phyloP scores from a whole-genome alignment of 495 filamentous ascomycete species.

The Neurospora sp. region DNA sequence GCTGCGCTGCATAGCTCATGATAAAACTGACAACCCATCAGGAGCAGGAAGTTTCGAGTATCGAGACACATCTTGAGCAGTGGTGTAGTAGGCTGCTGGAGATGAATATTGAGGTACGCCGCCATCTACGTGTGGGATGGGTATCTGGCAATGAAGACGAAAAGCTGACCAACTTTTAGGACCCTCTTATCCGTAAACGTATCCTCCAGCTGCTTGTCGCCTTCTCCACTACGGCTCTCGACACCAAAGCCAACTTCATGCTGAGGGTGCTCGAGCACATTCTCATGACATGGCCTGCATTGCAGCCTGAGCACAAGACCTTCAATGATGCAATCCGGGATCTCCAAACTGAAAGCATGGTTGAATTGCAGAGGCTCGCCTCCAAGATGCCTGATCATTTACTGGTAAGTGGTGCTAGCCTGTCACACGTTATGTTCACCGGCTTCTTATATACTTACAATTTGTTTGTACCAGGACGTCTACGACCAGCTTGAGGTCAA shows the following conservation, averaged over 20 bases:
- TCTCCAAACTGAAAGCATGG: constrained; percentile 67
- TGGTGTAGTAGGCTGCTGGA: constrained; percentile 73
- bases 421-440: neutral
- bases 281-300: constrained; percentile 64
- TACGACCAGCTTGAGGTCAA: constrained; percentile 79
- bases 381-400: constrained; percentile 85
- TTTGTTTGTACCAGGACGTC: constrained; percentile 40
- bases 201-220: constrained; percentile 76
- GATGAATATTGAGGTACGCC: constrained; percentile 58
- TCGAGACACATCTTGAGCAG: constrained; percentile 61
- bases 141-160: neutral
- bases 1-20: neutral
- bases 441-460: constrained; percentile 4
- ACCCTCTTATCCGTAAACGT: constrained; percentile 77
- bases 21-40: constrained; percentile 19
- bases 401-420: constrained; percentile 37
- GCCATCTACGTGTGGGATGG: neutral
- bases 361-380: constrained; percentile 81
- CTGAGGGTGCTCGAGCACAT: constrained; percentile 83
- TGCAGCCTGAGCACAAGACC: constrained; percentile 53
- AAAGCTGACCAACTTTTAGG: constrained; percentile 33
- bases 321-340: constrained; percentile 91
- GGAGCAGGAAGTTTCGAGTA: constrained; percentile 48
- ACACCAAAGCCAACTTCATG: constrained; percentile 67
- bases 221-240: constrained; percentile 73